A percentile compares a stretch with the other conserved stretches of the same genome.
Evolutionary conservation across 371 early-diverging fungal species (phyloP).

Genomic region (Rhizopus sp.): DNA sequence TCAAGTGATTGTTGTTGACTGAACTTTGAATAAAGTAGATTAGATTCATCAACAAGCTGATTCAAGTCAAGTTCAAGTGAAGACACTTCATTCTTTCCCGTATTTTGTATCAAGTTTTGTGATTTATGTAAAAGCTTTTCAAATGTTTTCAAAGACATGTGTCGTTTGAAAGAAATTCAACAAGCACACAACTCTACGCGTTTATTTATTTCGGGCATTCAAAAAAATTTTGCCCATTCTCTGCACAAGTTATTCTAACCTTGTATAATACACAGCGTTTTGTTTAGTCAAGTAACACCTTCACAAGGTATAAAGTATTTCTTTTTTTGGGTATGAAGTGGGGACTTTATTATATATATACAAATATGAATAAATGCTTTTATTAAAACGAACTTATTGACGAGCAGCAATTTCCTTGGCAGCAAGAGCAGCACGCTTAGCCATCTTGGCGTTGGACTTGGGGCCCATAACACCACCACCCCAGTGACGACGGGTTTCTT

Average conservation of each 20-base stretch:
- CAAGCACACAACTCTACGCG: neutral
- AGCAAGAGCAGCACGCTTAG: conserved; percentile 73
- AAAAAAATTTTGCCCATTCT: neutral
- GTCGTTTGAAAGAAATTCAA: neutral
- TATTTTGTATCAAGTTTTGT: conserved; percentile 68
- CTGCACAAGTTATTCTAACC: too few species aligned
- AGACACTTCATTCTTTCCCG: conserved; percentile 55
- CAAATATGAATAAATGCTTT: too few species aligned
- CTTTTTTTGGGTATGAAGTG: too few species aligned
- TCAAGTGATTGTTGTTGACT: conserved; percentile 44
- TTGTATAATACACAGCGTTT: too few species aligned
- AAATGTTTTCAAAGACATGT: conserved; percentile 25
- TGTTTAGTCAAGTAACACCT: too few species aligned
- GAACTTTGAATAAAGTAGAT: conserved; percentile 62
- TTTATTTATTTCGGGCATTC: neutral
- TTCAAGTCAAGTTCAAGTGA: conserved; percentile 74
- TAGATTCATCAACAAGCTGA: conserved; percentile 77
- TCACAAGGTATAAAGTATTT: too few species aligned
- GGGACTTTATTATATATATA: too few species aligned
- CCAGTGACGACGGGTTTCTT: conserved; percentile 88
- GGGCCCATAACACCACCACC: conserved; percentile 96
- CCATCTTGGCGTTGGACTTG: conserved; percentile 82
- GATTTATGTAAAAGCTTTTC: conserved; percentile 70
- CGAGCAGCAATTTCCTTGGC: conserved; percentile 62
- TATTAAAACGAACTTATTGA: conserved; percentile 23